A percentile compares a stretch with the other conserved stretches of the same genome.
phyloP scores from a whole-genome alignment of 352 stramenopile species.

The Pythium brachiatum region DNA sequence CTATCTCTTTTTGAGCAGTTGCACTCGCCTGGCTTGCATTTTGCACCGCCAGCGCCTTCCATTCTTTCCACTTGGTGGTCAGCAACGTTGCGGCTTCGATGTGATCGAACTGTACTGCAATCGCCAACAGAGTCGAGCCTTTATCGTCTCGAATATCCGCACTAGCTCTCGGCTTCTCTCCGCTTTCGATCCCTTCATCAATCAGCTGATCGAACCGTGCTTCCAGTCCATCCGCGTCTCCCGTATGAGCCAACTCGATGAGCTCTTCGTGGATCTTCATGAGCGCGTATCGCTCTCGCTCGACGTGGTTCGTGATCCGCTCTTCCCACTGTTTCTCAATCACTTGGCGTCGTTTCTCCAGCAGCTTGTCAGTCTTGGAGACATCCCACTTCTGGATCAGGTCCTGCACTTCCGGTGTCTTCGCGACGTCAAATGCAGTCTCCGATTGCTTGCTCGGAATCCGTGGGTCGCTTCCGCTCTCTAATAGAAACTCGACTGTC shows the following conservation, averaged over 20 bases:
- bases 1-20: slow-evolving; percentile 25
- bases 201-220: slow-evolving; percentile 65
- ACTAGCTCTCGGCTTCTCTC: slow-evolving; percentile 58
- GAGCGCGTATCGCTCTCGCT: slow-evolving; percentile 79
- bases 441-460: slow-evolving; percentile 75
- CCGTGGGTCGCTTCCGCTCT: slow-evolving; percentile 70
- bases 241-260: slow-evolving; percentile 41
- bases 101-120: slow-evolving; percentile 75
- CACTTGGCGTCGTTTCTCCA: slow-evolving; percentile 55
- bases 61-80: slow-evolving; percentile 57
- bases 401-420: slow-evolving; percentile 59
- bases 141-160: slow-evolving; percentile 78
- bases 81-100: slow-evolving; percentile 55
- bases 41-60: slow-evolving; percentile 18
- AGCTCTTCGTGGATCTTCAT: slow-evolving; percentile 83
- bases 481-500: slow-evolving; percentile 64
- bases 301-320: slow-evolving; percentile 81
- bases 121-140: slow-evolving; percentile 67
- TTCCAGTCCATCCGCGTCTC: slow-evolving; percentile 51
- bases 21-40: slow-evolving; percentile 24
- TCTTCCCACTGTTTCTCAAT: slow-evolving; percentile 84
- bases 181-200: slow-evolving; percentile 59
- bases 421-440: slow-evolving; percentile 84
- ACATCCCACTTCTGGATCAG: slow-evolving; percentile 73
- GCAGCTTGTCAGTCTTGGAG: slow-evolving; percentile 56